A percentile compares a stretch with the other conserved stretches of the same genome.
Conservation (phyloP, 495 filamentous ascomycete species). For the Talaromyces proteolyticus region DNA sequence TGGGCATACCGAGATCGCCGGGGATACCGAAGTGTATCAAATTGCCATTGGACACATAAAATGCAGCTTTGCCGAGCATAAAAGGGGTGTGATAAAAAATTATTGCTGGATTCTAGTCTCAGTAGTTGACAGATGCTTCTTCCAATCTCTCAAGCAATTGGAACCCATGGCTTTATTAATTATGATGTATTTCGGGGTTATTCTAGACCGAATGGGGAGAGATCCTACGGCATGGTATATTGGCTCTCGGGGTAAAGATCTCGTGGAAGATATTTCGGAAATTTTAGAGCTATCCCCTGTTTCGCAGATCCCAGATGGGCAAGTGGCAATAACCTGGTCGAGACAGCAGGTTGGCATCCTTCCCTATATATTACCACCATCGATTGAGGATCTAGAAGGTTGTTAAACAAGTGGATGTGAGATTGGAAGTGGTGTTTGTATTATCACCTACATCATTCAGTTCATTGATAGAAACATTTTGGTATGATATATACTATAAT, state of each 20-base stretch:
- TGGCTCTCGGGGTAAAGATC: background rate
- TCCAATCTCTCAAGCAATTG: background rate
- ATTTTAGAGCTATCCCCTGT: background rate
- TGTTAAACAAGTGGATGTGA: too few relatives aligned
- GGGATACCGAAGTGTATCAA: background rate
- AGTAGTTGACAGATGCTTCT: background rate
- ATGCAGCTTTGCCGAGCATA: slow-evolving; percentile 1
- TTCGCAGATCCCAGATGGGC: background rate
- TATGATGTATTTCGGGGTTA: background rate
- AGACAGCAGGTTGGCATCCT: background rate
- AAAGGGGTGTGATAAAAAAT: background rate
- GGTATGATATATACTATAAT: too few relatives aligned
- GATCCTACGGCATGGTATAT: background rate
- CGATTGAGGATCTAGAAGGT: too few relatives aligned
- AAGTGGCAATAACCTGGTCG: background rate
- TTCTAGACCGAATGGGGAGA: background rate
- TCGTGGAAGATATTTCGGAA: background rate
- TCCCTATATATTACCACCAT: too few relatives aligned
- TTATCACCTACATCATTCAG: too few relatives aligned
- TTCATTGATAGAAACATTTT: too few relatives aligned
- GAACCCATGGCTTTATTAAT: slow-evolving; percentile 2
- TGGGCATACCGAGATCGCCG: background rate
- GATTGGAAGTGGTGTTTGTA: too few relatives aligned
- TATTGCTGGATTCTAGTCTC: slow-evolving; percentile 1
- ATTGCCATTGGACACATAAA: slow-evolving; percentile 2